phyloP scores from a whole-genome alignment of 2,329 filamentous ascomycete species.

The Exophiala dermatitidis region DNA sequence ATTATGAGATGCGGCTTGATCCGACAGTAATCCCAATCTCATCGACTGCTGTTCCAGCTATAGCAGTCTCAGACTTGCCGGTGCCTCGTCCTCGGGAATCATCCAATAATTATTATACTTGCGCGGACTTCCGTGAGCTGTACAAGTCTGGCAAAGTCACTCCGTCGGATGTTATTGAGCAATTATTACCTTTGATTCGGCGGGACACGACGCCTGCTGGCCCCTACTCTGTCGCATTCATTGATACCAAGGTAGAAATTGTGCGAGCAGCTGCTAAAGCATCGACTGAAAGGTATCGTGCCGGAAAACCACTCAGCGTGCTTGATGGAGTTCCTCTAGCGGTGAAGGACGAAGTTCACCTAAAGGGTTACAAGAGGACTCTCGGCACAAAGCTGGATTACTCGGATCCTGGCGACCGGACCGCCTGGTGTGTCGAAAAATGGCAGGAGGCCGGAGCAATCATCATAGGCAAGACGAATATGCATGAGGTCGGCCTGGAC shows the following conservation, averaged over 20 bases:
- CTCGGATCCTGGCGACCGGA: constrained; percentile 41
- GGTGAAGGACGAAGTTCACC: constrained; percentile 72
- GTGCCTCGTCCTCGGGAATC: constrained; percentile 33
- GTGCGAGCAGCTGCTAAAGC: constrained; percentile 62
- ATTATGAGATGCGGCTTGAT: constrained; percentile 49
- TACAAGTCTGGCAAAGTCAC: constrained; percentile 65
- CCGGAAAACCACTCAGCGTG: constrained; percentile 57
- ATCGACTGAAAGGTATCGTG: constrained; percentile 65
- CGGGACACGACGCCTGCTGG: constrained; percentile 49
- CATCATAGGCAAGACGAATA: constrained; percentile 66
- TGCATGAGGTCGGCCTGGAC: constrained; percentile 75
- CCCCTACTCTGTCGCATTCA: constrained; percentile 64
- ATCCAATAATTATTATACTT: constrained; percentile 55
- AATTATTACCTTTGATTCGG: constrained; percentile 63
- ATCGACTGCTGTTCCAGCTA: constrained; percentile 10
- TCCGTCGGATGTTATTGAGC: constrained; percentile 63
- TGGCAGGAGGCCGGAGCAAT: constrained; percentile 69
- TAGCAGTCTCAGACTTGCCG: constrained; percentile 23
- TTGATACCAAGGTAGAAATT: constrained; percentile 57
- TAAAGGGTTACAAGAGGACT: constrained; percentile 63
- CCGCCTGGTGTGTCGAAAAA: constrained; percentile 63
- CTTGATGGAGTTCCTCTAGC: constrained; percentile 78
- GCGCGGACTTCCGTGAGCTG: constrained; percentile 67
- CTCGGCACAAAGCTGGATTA: constrained; percentile 58
- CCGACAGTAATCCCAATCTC: constrained; percentile 49